Evolutionary conservation across 2,329 filamentous ascomycete species (phyloP), one percentile per base, ranked within the genome.

Genomic region (Cercospora berteroae): DNA sequence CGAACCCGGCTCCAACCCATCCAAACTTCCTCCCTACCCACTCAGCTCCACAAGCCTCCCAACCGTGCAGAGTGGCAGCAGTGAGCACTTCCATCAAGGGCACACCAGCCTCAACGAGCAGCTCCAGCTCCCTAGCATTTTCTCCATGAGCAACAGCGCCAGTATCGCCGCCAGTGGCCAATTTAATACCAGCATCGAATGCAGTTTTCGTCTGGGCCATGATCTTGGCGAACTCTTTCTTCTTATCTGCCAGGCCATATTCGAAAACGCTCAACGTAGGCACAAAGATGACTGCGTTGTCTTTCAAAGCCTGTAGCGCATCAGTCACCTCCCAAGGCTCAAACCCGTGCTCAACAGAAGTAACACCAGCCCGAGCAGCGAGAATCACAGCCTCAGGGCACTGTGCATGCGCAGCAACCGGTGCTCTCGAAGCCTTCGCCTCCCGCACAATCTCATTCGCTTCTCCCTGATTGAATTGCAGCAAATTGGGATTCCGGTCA

Each of bases 161-260:
- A 0, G 85, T 87, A 66, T 87, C 85, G 0, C 85, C 85, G 0
- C 85, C 85, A 9, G 81, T 80, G 0, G 84, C 85, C 9, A 87
- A 69, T 60, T 81, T 80, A 18, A 87, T 80, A 0, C 85, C 85
- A 9, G 74, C 63, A 5, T 84, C 80, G 64, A 79, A 80, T 0
- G 84, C 85, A 18, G 73, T 75, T 71, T 82, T 84, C 0, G 80
- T 80, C 29, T 81, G 79, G 2, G 71, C 75, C 44, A 83, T 75
- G 10, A 70, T 65, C 6, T 64, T 27, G n/a, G 63, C 57, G 59
- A 70, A 58, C 5, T 36, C 50, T 2, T 33, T 8, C n/a, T 66
- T 69, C 27, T 27, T 39, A 27, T 42, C 27, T 16, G 20, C 8
- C 20, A 62, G 23, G 13, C 18, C 42, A 7, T 74, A 58, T 67